These are phyloP conservation scores for Rubia occidens DNA, from an alignment of 305 asterid genomes.

Conservation along the genomic window DNA sequence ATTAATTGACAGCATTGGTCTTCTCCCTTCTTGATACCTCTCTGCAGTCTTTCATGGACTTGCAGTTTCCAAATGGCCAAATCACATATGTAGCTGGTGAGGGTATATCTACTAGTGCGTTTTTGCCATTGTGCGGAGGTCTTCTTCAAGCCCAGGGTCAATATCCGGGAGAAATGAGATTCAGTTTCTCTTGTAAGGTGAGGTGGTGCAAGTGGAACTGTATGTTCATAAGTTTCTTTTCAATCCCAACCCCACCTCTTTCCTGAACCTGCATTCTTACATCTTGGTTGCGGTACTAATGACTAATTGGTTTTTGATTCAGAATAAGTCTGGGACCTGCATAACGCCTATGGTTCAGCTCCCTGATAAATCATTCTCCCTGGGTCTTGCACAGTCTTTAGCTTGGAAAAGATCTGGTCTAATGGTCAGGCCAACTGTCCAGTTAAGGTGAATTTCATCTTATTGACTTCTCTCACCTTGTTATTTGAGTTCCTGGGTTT, in stretches of 20 bases:
- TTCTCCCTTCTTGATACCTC: slow-evolving; percentile 9
- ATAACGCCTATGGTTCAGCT: slow-evolving; percentile 70
- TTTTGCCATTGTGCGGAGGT: slow-evolving; percentile 80
- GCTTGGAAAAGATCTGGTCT: slow-evolving; percentile 99
- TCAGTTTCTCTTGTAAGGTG: slow-evolving; percentile 98
- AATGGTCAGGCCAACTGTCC: slow-evolving; percentile 78
- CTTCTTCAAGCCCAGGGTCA: slow-evolving; percentile 93
- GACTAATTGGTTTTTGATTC: slow-evolving; percentile 16
- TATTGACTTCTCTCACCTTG: background rate
- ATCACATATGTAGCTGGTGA: slow-evolving; percentile 85
- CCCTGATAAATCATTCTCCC: slow-evolving; percentile 86
- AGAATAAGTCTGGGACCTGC: slow-evolving; percentile 92
- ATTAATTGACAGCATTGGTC: slow-evolving; percentile 1
- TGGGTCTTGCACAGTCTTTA: slow-evolving; percentile 74
- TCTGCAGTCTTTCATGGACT: slow-evolving; percentile 89
- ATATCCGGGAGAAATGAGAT: slow-evolving; percentile 92
- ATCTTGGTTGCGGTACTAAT: slow-evolving; percentile 1
- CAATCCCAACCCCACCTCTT: background rate
- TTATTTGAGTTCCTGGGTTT: background rate
- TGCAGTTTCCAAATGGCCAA: slow-evolving; percentile 97
- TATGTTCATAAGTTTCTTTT: background rate
- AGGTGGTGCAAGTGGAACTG: slow-evolving; percentile 17
- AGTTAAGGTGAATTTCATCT: slow-evolving; percentile 48
- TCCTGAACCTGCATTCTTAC: background rate
- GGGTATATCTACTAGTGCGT: slow-evolving; percentile 85